A percentile compares a stretch with the other conserved stretches of the same genome.
These are phyloP conservation scores for Colletotrichum limetticola DNA, from an alignment of 2,329 filamentous ascomycete genomes.

Conservation along the genomic window DNA sequence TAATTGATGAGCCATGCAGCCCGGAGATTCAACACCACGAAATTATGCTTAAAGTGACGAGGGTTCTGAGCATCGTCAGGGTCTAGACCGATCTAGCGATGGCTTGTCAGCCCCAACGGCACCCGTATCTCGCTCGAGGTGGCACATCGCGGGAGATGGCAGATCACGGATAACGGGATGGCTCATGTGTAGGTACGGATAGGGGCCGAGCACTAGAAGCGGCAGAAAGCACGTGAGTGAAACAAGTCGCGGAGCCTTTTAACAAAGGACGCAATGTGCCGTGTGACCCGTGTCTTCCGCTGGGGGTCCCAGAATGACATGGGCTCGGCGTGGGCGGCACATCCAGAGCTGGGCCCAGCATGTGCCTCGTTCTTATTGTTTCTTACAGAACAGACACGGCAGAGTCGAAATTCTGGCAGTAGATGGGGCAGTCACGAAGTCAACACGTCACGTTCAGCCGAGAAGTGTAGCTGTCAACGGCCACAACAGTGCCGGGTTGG, in stretches of 20 bases:
- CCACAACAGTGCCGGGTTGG: background rate
- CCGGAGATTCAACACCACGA: background rate
- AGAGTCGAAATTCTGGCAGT: background rate
- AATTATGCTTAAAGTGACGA: background rate
- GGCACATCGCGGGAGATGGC: background rate
- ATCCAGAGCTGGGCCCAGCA: background rate
- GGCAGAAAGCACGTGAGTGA: conserved; percentile 5
- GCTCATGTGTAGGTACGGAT: background rate
- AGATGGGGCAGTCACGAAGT: background rate
- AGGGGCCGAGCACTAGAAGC: background rate
- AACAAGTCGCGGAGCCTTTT: background rate
- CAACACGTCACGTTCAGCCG: background rate
- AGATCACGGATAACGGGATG: background rate
- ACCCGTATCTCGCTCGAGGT: background rate
- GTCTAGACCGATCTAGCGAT: background rate
- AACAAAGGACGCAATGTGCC: background rate
- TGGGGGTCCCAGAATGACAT: background rate
- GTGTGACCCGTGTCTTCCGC: background rate
- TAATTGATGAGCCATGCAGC: background rate
- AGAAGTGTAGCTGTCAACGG: background rate
- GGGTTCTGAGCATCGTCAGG: background rate
- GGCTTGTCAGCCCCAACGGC: background rate
- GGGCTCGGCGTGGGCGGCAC: background rate
- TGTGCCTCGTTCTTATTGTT: background rate
- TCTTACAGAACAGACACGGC: background rate